Conservation (phyloP, 2,329 filamentous ascomycete genomes). For the Alternaria sp. region DNA sequence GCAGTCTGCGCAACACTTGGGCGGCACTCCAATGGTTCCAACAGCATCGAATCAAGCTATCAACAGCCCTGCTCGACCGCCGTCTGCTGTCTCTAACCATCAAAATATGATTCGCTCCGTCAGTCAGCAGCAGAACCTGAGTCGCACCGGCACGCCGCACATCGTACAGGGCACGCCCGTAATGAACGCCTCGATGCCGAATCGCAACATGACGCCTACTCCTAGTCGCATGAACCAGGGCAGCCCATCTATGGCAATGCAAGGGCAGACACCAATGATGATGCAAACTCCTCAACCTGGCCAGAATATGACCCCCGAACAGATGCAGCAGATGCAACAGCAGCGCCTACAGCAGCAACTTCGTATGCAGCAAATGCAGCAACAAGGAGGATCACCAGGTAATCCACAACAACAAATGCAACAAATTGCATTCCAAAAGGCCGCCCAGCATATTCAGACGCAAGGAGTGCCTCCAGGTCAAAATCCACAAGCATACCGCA, state of each 20-base stretch:
- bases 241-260: conserved; percentile 46
- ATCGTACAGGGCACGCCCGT: conserved; percentile 50
- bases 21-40: conserved; percentile 56
- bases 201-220: conserved; percentile 52
- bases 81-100: conserved; percentile 50
- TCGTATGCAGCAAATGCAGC: conserved; percentile 41
- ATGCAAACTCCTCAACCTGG: conserved; percentile 45
- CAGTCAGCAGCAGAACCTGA: conserved; percentile 51
- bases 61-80: conserved; percentile 49
- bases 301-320: conserved; percentile 47
- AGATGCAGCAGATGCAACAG: conserved; percentile 41
- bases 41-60: conserved; percentile 50
- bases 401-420: conserved; percentile 39
- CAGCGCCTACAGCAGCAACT: conserved; percentile 43
- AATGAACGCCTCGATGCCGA: conserved; percentile 48
- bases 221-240: conserved; percentile 49
- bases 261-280: conserved; percentile 49
- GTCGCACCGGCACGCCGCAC: conserved; percentile 50
- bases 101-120: conserved; percentile 50
- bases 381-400: conserved; percentile 29
- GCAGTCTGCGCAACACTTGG: conserved; percentile 47
- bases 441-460: conserved; percentile 42
- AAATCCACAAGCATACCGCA: conserved; percentile 35
- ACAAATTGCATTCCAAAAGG: conserved; percentile 44
- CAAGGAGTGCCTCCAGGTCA: conserved; percentile 44